Evolutionary conservation across 495 filamentous ascomycete species (phyloP).

Genomic region (Emericellopsis terricola): DNA sequence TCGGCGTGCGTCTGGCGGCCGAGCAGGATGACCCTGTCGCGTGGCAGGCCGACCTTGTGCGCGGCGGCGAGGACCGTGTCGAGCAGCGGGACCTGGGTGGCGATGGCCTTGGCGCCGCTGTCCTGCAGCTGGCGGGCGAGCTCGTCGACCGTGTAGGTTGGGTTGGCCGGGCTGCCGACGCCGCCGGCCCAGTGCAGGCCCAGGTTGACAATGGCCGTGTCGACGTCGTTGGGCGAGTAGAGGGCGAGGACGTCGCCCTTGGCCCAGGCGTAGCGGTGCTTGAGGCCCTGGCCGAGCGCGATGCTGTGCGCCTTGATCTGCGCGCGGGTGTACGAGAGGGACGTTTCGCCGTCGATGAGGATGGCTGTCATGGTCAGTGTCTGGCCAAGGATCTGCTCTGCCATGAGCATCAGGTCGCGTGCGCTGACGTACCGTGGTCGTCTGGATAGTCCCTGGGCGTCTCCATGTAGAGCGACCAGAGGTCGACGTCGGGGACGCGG

Average conservation of each 20-base stretch:
- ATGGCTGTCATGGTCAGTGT: constrained; percentile 36
- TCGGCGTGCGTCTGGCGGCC: constrained; percentile 51
- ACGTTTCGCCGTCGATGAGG: constrained; percentile 57
- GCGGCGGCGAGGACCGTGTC: constrained; percentile 47
- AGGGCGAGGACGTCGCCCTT: constrained; percentile 64
- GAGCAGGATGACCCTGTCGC: constrained; percentile 53
- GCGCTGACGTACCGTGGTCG: not conserved
- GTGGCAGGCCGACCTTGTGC: constrained; percentile 42
- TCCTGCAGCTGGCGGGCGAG: constrained; percentile 77
- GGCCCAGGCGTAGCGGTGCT: constrained; percentile 51
- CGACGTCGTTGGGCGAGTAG: constrained; percentile 57
- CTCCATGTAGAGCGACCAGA: not conserved
- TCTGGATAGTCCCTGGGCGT: constrained; percentile 4
- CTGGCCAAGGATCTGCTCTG: not conserved
- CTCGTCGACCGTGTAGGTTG: constrained; percentile 71
- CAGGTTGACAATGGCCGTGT: constrained; percentile 53
- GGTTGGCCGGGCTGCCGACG: constrained; percentile 66
- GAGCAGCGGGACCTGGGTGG: constrained; percentile 47
- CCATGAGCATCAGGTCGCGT: not conserved
- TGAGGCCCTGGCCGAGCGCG: constrained; percentile 67
- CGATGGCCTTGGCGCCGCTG: constrained; percentile 55
- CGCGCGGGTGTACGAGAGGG: constrained; percentile 57
- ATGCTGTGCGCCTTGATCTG: constrained; percentile 43
- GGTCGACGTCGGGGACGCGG: not conserved
- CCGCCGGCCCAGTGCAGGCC: constrained; percentile 77